Evolutionary conservation across 176 grass and related monocot genomes (phyloP), one percentile per base, ranked within the genome.

Genomic region (Zoysia japonica): DNA sequence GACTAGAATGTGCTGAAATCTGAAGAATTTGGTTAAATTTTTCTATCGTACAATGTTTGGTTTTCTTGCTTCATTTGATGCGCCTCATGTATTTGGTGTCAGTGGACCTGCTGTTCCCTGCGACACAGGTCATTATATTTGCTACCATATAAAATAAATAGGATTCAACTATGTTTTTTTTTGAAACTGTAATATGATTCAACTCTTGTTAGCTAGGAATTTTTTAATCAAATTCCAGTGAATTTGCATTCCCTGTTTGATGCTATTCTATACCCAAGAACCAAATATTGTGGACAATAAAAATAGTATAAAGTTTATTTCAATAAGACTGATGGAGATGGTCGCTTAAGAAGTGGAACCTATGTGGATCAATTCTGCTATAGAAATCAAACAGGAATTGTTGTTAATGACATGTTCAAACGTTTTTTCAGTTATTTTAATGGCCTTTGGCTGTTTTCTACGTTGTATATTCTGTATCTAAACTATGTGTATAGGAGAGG

Each of bases 341-440:
- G 38, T 19, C 12, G 10, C 46, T 77, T 63, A 7, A 70, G 54
- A 53, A 63, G 65, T 45, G 5, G 4, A n/a, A n/a, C 7, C n/a
- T 3, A 37, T 65, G 28, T 61, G 5, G 1, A 2, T 5, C 46
- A 51, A 28, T 51, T 61, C 60, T 13, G 10, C n/a, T 61, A 47
- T 40, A 47, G 10, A 42, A 40, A 39, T 3, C 36, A 77, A 62
- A 51, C 35, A 57, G 48, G 13, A 36, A 52, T 41, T 53, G 45
- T 49, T 52, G n/a, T 64, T 37, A 35, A 11, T 48, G 11, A 11
- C 67, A 63, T 46, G 9, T 19, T 55, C 19, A 37, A 45, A 56
- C n/a, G 42, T 47, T 65, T 15, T 56, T 70, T 61, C 2, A 16
- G 16, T 86, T 72, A 75, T 60, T 74, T 56, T 79, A 49, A n/a